Conservation (phyloP, 202 grass and related monocot species). For the Cymbopogon flexuosus region DNA sequence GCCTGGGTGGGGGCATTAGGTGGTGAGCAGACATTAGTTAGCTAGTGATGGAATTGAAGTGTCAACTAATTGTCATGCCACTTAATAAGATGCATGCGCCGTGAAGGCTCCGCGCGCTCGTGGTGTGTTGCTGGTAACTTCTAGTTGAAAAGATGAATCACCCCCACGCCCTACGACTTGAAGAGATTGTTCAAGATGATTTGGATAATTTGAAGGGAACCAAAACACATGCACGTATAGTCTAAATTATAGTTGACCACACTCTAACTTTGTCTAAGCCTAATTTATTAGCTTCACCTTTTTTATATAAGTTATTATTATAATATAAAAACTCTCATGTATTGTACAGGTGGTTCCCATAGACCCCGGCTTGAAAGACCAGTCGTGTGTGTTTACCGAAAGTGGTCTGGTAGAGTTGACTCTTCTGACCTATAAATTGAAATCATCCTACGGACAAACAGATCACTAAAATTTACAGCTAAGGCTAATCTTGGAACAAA, state of each 20-base stretch:
- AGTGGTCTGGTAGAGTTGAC: not conserved
- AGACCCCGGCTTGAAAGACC: not conserved
- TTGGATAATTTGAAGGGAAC: too few relatives aligned
- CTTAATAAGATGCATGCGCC: constrained; percentile 2
- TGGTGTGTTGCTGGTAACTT: not conserved
- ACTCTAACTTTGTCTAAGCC: too few relatives aligned
- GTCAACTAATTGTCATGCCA: constrained; percentile 27
- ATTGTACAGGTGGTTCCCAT: not conserved
- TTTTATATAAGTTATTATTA: too few relatives aligned
- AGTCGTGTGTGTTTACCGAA: not conserved
- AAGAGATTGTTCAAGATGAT: too few relatives aligned
- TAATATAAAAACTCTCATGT: too few relatives aligned
- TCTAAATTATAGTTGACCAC: too few relatives aligned
- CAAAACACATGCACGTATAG: too few relatives aligned
- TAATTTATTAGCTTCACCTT: too few relatives aligned
- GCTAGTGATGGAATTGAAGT: constrained; percentile 15
- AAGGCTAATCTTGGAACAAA: not conserved
- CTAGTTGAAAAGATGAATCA: too few relatives aligned
- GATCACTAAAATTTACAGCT: not conserved
- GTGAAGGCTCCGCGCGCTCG: not conserved
- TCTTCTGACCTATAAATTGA: too few relatives aligned
- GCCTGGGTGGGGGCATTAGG: constrained; percentile 36
- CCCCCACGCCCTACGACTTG: too few relatives aligned
- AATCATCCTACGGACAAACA: too few relatives aligned
- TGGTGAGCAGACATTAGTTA: not conserved